A percentile compares a stretch with the other conserved stretches of the same genome.
Evolutionary conservation across 495 filamentous ascomycete species (phyloP).

Genomic region (Trichoderma virens): DNA sequence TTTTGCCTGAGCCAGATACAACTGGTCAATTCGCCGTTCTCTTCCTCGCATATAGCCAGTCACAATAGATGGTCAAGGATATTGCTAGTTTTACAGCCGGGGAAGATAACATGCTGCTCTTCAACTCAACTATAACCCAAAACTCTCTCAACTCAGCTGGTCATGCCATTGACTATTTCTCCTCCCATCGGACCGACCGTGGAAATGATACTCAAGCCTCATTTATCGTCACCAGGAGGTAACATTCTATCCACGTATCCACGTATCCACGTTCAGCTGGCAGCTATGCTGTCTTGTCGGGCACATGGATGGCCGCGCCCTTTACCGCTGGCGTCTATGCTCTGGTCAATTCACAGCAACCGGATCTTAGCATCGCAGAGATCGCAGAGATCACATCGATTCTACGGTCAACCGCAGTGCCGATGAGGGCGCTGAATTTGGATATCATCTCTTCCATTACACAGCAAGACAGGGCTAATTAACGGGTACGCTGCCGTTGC

Average conservation of each 20-base stretch:
- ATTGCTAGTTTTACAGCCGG: not conserved
- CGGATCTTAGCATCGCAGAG: conserved; percentile 15
- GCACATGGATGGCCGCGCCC: conserved; percentile 23
- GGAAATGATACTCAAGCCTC: conserved; percentile 18
- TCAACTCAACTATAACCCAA: not conserved
- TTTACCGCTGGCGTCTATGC: conserved; percentile 22
- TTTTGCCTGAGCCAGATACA: not conserved
- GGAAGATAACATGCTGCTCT: not conserved
- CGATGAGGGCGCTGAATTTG: conserved; percentile 16
- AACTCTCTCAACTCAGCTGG: conserved; percentile 11
- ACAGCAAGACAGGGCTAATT: conserved; percentile 25
- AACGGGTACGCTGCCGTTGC: conserved; percentile 24
- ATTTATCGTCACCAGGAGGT: conserved; percentile 19
- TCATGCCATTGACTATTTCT: conserved; percentile 21
- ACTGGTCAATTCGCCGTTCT: not conserved
- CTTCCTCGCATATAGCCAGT: not conserved
- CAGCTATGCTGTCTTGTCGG: conserved; percentile 19
- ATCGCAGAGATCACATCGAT: conserved; percentile 18
- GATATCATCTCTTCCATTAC: conserved; percentile 12
- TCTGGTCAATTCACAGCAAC: conserved; percentile 23
- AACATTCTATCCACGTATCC: conserved; percentile 21
- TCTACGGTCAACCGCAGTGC: conserved; percentile 21
- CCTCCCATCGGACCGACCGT: conserved; percentile 17
- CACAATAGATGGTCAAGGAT: not conserved
- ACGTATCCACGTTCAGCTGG: conserved; percentile 17